phyloP scores from a whole-genome alignment of 2,329 filamentous ascomycete genomes.

The Stemphylium lycopersici region DNA sequence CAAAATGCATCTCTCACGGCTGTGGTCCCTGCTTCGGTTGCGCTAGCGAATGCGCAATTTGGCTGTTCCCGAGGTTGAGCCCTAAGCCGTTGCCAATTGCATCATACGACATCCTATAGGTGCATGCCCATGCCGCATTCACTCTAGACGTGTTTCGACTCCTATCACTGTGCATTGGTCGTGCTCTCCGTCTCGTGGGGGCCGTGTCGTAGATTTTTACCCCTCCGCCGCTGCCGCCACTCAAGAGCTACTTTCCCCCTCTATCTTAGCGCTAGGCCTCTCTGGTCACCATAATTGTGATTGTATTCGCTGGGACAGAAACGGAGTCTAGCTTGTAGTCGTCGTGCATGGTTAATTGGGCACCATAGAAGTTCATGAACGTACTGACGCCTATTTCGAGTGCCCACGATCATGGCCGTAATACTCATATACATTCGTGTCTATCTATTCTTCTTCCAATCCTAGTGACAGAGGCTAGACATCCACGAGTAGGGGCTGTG shows the following conservation, averaged over 20 bases:
- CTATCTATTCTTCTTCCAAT: conserved; percentile 10
- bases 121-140: conserved; percentile 16
- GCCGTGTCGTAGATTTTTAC: conserved; percentile 6
- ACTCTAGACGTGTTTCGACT: conserved; percentile 17
- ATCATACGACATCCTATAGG: conserved; percentile 10
- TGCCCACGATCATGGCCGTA: neutral
- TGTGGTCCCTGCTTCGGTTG: conserved; percentile 30
- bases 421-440: conserved; percentile 15
- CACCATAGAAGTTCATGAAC: neutral
- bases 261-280: neutral
- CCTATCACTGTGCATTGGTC: conserved; percentile 9
- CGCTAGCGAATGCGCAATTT: conserved; percentile 35
- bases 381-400: neutral
- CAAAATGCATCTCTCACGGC: conserved; percentile 33
- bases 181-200: conserved; percentile 3
- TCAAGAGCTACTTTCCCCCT: conserved; percentile 1
- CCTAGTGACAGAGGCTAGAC: neutral
- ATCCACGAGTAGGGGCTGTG: neutral
- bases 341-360: too few relatives aligned
- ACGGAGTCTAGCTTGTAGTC: too few relatives aligned
- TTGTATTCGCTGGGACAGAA: too few relatives aligned
- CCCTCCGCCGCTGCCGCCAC: conserved; percentile 31
- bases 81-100: conserved; percentile 21
- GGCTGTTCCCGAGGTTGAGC: conserved; percentile 31
- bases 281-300: too few relatives aligned